A percentile compares a stretch with the other conserved stretches of the same genome.
phyloP scores from a whole-genome alignment of 2,329 filamentous ascomycete species.

The Trichoderma asperellum region DNA sequence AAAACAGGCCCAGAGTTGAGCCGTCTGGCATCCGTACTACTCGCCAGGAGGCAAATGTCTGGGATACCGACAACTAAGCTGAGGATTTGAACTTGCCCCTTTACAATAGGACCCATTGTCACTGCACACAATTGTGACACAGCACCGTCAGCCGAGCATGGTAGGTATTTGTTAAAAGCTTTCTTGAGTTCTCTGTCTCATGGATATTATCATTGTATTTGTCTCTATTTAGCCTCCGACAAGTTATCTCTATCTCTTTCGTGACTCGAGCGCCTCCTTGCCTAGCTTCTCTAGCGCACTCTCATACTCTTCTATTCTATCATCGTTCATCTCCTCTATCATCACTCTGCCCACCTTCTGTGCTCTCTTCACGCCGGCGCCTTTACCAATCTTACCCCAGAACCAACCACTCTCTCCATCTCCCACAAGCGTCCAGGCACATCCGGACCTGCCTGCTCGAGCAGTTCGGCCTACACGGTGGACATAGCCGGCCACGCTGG shows the following conservation, averaged over 20 bases:
- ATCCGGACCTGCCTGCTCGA: slow-evolving; percentile 73
- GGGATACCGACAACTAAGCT: slow-evolving; percentile 30
- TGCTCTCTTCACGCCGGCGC: slow-evolving; percentile 52
- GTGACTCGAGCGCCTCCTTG: slow-evolving; percentile 55
- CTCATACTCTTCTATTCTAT: slow-evolving; percentile 54
- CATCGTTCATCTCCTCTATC: slow-evolving; percentile 53
- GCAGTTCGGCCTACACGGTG: slow-evolving; percentile 92
- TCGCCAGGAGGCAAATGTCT: slow-evolving; percentile 35
- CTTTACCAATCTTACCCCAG: slow-evolving; percentile 75
- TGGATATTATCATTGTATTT: slow-evolving; percentile 10
- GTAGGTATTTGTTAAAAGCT: background rate
- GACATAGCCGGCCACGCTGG: slow-evolving; percentile 79
- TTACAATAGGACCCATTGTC: background rate
- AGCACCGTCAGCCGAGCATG: background rate
- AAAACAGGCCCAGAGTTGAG: slow-evolving; percentile 35
- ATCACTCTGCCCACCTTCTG: slow-evolving; percentile 53
- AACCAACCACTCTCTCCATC: slow-evolving; percentile 90
- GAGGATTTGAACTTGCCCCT: background rate
- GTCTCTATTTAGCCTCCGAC: background rate
- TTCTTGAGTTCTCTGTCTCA: background rate
- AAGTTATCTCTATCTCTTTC: slow-evolving; percentile 34
- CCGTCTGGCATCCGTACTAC: slow-evolving; percentile 35
- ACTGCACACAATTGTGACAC: background rate
- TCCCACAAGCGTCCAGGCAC: slow-evolving; percentile 84
- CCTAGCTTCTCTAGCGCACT: slow-evolving; percentile 64